Conservation (phyloP, 1,284 basidiomycete species). For the Gyrodon tennesseensis region DNA sequence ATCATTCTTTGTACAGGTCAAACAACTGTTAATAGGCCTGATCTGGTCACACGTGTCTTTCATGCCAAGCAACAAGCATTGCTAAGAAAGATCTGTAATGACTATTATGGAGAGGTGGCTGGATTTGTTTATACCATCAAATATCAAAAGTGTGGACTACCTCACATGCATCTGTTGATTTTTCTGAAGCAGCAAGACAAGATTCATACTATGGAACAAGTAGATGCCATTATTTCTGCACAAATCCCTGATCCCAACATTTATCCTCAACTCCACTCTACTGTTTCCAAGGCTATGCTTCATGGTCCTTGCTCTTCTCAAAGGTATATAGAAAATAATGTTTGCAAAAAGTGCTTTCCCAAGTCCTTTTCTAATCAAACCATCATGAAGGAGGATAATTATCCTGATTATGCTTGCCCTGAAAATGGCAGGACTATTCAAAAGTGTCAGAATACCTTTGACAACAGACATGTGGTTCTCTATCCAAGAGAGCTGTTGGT, state of each 20-base stretch:
- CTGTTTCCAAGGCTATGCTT: constrained; percentile 18
- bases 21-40: constrained; percentile 47
- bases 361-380: too few relatives aligned
- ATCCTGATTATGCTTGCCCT: too few relatives aligned
- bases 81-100: constrained; percentile 32
- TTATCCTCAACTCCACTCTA: constrained; percentile 7
- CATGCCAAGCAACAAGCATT: too few relatives aligned
- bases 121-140: constrained; percentile 23
- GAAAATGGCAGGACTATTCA: too few relatives aligned
- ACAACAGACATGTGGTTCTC: too few relatives aligned
- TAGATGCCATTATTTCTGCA: neutral
- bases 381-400: too few relatives aligned
- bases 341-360: neutral
- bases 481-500: too few relatives aligned
- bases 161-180: constrained; percentile 42
- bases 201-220: constrained; percentile 8
- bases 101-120: constrained; percentile 20
- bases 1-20: too few relatives aligned
- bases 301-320: constrained; percentile 8
- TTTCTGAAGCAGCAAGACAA: constrained; percentile 15
- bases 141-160: constrained; percentile 21
- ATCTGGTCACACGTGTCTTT: constrained; percentile 53
- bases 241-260: constrained; percentile 9
- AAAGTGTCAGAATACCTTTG: too few relatives aligned
- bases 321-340: neutral